Percentiles rank a stretch among this genome's conserved stretches.
Evolutionary conservation across 2,329 filamentous ascomycete genomes (phyloP).

Genomic region (Chrysoporthe deuterocubensis): DNA sequence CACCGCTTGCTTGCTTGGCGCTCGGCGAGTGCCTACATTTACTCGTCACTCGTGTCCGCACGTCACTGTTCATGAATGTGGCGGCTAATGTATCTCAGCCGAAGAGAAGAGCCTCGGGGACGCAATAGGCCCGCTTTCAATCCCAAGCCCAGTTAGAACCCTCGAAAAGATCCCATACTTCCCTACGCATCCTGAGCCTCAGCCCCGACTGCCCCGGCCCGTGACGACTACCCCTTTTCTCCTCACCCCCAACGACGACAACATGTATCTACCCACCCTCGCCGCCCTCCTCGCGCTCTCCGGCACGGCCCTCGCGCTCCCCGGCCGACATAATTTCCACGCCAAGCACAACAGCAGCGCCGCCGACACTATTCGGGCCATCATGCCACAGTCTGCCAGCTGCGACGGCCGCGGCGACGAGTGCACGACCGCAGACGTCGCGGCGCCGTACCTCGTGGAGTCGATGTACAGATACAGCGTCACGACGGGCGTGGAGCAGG

Average conservation of each 20-base stretch:
- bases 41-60: background rate
- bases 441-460: conserved; percentile 58
- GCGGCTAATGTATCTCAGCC: too few species aligned
- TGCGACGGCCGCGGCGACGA: conserved; percentile 60
- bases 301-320: background rate
- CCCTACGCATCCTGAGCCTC: too few species aligned
- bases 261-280: conserved; percentile 37
- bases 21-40: conserved; percentile 14
- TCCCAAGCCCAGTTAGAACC: too few species aligned
- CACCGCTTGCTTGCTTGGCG: conserved; percentile 9
- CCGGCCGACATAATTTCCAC: conserved; percentile 1
- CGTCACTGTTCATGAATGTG: too few species aligned
- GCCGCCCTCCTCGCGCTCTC: conserved; percentile 27
- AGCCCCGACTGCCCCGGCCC: background rate
- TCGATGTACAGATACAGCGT: conserved; percentile 65
- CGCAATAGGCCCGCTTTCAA: too few species aligned
- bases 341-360: conserved; percentile 34
- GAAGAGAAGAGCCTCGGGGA: too few species aligned
- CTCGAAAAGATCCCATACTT: too few species aligned
- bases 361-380: conserved; percentile 48
- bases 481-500: conserved; percentile 61
- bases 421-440: conserved; percentile 67
- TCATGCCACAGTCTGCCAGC: conserved; percentile 59
- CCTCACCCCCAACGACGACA: conserved; percentile 12
- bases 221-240: conserved; percentile 2